Evolutionary conservation across 805 yeast species (phyloP).

Genomic region (Komagataella mondaviorum): DNA sequence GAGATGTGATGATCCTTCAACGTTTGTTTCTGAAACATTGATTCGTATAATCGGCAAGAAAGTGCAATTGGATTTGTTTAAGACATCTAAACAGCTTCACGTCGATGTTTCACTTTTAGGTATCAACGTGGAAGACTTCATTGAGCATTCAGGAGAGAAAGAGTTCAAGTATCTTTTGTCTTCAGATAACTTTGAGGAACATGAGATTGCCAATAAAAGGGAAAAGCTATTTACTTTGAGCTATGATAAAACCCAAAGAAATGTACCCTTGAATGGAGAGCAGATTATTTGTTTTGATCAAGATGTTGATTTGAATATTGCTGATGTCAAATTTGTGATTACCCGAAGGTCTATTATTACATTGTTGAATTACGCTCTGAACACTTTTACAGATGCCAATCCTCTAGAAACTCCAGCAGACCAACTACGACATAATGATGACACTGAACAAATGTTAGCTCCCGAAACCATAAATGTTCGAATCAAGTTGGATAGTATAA

Average conservation of each 20-base stretch:
- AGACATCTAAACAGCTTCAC: conserved; percentile 46
- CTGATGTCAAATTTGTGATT: conserved; percentile 63
- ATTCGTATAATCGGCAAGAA: conserved; percentile 63
- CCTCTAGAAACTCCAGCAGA: conserved; percentile 60
- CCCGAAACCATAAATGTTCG: conserved; percentile 67
- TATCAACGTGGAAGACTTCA: conserved; percentile 60
- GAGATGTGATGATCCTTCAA: conserved; percentile 50
- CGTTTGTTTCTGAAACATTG: conserved; percentile 51
- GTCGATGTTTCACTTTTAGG: conserved; percentile 53
- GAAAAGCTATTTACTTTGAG: conserved; percentile 45
- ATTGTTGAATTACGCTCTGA: conserved; percentile 64
- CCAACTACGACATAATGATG: conserved; percentile 52
- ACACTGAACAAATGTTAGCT: conserved; percentile 37
- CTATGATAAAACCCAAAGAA: conserved; percentile 45
- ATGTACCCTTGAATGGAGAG: conserved; percentile 37
- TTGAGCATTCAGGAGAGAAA: conserved; percentile 44
- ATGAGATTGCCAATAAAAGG: conserved; percentile 20
- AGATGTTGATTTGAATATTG: conserved; percentile 54
- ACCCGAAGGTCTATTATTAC: conserved; percentile 72
- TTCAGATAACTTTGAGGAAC: conserved; percentile 32
- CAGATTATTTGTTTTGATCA: conserved; percentile 68
- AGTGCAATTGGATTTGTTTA: conserved; percentile 45
- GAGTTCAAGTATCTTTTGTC: conserved; percentile 62
- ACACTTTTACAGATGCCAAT: conserved; percentile 80
- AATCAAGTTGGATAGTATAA: conserved; percentile 59